Evolutionary conservation across 2,329 filamentous ascomycete species (phyloP).

Genomic region (Polytolypa hystricis): DNA sequence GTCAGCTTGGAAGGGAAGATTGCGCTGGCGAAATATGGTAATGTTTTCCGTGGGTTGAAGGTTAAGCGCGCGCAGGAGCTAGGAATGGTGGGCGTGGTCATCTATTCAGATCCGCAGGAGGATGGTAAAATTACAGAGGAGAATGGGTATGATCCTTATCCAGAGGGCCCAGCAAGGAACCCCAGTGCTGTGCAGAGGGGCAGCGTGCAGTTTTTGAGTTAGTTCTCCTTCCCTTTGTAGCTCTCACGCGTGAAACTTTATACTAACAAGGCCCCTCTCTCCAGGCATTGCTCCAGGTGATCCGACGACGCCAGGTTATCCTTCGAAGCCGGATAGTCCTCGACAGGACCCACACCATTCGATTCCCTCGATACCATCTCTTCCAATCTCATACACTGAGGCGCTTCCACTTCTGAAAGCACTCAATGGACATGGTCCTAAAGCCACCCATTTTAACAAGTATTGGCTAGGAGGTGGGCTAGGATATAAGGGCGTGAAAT

Average conservation of each 20-base stretch:
- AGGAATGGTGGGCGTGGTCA: slow-evolving; percentile 72
- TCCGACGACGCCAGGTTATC: slow-evolving; percentile 87
- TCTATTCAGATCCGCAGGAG: slow-evolving; percentile 83
- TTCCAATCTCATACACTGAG: slow-evolving; percentile 82
- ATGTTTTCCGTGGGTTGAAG: slow-evolving; percentile 80
- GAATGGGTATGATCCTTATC: slow-evolving; percentile 70
- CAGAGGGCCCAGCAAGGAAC: slow-evolving; percentile 74
- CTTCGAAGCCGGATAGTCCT: slow-evolving; percentile 79
- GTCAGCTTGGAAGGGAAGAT: slow-evolving; percentile 74
- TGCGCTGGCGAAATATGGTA: slow-evolving; percentile 73
- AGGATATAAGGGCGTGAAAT: slow-evolving; percentile 67
- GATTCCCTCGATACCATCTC: slow-evolving; percentile 76
- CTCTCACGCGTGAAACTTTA: slow-evolving; percentile 5
- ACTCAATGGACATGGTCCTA: slow-evolving; percentile 77
- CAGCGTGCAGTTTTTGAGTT: slow-evolving; percentile 70
- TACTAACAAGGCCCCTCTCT: slow-evolving; percentile 14
- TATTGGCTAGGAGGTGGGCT: slow-evolving; percentile 66
- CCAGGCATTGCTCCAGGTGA: slow-evolving; percentile 53
- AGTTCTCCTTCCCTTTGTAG: slow-evolving; percentile 28
- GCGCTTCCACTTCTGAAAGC: slow-evolving; percentile 80
- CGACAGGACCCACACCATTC: slow-evolving; percentile 57
- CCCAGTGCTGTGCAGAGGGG: slow-evolving; percentile 84
- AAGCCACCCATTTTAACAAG: slow-evolving; percentile 60
- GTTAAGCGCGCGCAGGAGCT: slow-evolving; percentile 85
- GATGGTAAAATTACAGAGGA: slow-evolving; percentile 71